These are phyloP conservation scores for Diospyros kaki DNA, from an alignment of 148 eudicot genomes.

Conservation along the genomic window DNA sequence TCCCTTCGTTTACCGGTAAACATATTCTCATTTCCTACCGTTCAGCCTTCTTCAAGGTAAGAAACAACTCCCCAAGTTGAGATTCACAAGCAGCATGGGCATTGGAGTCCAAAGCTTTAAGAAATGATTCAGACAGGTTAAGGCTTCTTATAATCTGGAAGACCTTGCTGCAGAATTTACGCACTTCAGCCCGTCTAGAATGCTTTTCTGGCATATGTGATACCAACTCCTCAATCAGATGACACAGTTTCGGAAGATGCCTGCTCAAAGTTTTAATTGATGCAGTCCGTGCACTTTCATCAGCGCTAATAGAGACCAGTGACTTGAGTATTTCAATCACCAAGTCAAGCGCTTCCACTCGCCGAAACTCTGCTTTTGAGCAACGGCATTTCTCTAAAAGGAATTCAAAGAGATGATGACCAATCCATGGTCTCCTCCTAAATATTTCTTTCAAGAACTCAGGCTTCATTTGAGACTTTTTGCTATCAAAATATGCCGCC, in stretches of 20 bases:
- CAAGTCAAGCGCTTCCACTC: slow-evolving; percentile 78
- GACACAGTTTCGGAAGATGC: slow-evolving; percentile 44
- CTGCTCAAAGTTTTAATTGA: slow-evolving; percentile 39
- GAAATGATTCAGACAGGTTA: slow-evolving; percentile 48
- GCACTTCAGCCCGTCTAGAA: slow-evolving; percentile 67
- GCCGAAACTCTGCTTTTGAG: slow-evolving; percentile 60
- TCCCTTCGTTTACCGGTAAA: slow-evolving; percentile 1
- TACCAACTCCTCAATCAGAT: slow-evolving; percentile 51
- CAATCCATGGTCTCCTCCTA: slow-evolving; percentile 82
- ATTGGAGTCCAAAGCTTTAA: slow-evolving; percentile 59
- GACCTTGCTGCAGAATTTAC: slow-evolving; percentile 61
- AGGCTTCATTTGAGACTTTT: slow-evolving; percentile 69
- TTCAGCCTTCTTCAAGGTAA: slow-evolving; percentile 53
- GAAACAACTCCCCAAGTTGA: slow-evolving; percentile 71
- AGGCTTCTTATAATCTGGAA: slow-evolving; percentile 47
- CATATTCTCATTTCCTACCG: background rate
- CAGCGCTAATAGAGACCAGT: slow-evolving; percentile 24
- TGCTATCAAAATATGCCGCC: slow-evolving; percentile 57
- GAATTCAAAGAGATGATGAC: slow-evolving; percentile 55
- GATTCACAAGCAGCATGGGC: slow-evolving; percentile 60
- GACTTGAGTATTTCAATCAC: slow-evolving; percentile 50
- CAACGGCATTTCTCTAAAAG: slow-evolving; percentile 57
- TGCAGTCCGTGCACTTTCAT: slow-evolving; percentile 26
- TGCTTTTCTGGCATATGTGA: slow-evolving; percentile 79
- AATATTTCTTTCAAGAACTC: slow-evolving; percentile 76